Conservation (phyloP, 2,329 filamentous ascomycete species). For the Neofusicoccum parvum region DNA sequence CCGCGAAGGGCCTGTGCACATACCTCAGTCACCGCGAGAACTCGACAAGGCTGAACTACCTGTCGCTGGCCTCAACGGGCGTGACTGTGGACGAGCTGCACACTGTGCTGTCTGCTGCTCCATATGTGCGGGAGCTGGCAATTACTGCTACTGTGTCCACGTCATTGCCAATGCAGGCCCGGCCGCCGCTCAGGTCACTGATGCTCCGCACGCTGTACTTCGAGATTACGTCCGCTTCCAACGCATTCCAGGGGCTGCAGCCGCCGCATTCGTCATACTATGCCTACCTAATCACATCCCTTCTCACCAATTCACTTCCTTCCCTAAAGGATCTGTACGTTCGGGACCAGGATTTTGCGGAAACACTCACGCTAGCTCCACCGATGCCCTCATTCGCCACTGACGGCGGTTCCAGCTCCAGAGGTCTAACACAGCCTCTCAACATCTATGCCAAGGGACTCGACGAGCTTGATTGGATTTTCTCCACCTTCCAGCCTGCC, state of each 20-base stretch:
- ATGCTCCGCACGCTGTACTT: constrained; percentile 76
- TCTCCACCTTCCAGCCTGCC: constrained; percentile 60
- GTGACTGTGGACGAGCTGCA: constrained; percentile 66
- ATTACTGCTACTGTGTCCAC: constrained; percentile 59
- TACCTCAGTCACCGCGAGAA: constrained; percentile 65
- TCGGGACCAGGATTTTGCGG: constrained; percentile 79
- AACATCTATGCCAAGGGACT: constrained; percentile 68
- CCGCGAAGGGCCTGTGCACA: constrained; percentile 67
- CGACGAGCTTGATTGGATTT: constrained; percentile 69
- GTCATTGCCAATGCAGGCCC: constrained; percentile 57
- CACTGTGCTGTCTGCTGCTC: constrained; percentile 60
- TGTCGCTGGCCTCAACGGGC: constrained; percentile 68
- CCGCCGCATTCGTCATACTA: constrained; percentile 68
- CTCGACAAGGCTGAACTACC: constrained; percentile 60
- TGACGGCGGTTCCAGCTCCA: constrained; percentile 30
- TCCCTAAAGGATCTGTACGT: constrained; percentile 79
- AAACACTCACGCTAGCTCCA: constrained; percentile 73
- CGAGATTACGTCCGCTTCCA: constrained; percentile 70
- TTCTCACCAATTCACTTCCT: constrained; percentile 75
- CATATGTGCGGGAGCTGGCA: constrained; percentile 60
- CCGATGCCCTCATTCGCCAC: constrained; percentile 58
- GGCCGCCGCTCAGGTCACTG: constrained; percentile 68
- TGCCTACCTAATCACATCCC: constrained; percentile 79
- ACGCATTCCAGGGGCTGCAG: constrained; percentile 60
- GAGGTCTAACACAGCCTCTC: constrained; percentile 51